Conservation (phyloP, 2,329 filamentous ascomycete species). For the Diaporthe sp. region DNA sequence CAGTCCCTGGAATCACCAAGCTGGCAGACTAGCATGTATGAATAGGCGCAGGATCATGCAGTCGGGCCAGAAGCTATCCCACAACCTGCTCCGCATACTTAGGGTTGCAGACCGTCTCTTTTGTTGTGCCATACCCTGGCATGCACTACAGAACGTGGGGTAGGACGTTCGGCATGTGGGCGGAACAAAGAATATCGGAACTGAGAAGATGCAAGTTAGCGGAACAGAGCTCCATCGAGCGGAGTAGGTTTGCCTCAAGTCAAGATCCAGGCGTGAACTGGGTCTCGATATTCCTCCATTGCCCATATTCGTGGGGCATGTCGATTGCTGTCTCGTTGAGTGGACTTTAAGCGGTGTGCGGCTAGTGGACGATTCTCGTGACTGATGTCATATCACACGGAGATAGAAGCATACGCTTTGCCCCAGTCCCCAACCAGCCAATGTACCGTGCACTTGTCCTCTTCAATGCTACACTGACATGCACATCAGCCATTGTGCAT, state of each 20-base stretch:
- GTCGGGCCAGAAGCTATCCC: no score
- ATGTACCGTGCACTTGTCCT: not conserved
- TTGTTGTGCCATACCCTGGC: no score
- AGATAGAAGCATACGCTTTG: not conserved
- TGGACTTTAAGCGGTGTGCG: not conserved
- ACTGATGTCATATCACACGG: not conserved
- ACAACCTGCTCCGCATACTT: no score
- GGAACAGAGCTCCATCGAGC: no score
- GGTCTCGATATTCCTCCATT: rapidly evolving
- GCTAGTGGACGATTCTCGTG: not conserved
- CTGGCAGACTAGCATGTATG: no score
- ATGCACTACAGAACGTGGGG: not conserved
- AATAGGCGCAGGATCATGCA: no score
- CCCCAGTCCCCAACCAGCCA: not conserved
- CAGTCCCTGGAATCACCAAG: no score
- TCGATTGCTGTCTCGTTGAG: not conserved
- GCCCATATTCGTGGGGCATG: not conserved
- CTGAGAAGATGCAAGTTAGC: no score
- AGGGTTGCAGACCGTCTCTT: no score
- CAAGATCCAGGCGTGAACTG: rapidly evolving
- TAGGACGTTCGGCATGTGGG: not conserved
- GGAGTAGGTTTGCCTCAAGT: not conserved
- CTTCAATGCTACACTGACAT: not conserved
- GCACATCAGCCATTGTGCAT: not conserved
- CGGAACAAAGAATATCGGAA: no score